These are phyloP conservation scores for Ogataea dorogensis DNA, from an alignment of 805 yeast genomes.

Conservation along the genomic window DNA sequence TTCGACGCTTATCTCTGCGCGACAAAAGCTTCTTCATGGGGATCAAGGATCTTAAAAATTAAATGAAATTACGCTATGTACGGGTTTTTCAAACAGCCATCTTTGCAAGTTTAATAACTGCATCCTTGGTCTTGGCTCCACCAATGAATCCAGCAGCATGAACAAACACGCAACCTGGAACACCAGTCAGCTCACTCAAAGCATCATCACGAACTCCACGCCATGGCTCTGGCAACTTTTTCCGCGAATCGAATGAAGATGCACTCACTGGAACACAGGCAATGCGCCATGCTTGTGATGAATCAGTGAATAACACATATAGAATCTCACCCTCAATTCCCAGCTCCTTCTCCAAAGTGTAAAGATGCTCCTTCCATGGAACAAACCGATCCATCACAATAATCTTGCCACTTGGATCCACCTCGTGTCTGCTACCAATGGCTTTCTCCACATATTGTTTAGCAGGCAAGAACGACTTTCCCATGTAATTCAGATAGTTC, in stretches of 20 bases:
- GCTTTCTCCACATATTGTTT: constrained; percentile 73
- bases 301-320: constrained; percentile 79
- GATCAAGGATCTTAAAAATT: constrained; percentile 4
- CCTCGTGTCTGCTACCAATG: constrained; percentile 54
- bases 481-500: constrained; percentile 64
- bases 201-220: constrained; percentile 94
- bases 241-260: constrained; percentile 79
- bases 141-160: constrained; percentile 99
- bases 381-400: constrained; percentile 72
- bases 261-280: constrained; percentile 86
- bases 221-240: constrained; percentile 86
- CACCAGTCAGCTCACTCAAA: constrained; percentile 70
- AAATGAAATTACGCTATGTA: constrained; percentile 4
- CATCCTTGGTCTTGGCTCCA: constrained; percentile 79
- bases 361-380: constrained; percentile 96
- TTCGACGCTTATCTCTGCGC: constrained; percentile 29
- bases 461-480: constrained; percentile 90
- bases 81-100: constrained; percentile 17
- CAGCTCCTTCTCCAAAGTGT: constrained; percentile 62
- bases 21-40: constrained; percentile 35
- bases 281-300: constrained; percentile 75
- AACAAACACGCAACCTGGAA: constrained; percentile 83
- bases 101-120: constrained; percentile 71
- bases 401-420: constrained; percentile 70
- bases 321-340: constrained; percentile 54